Evolutionary conservation across 2,329 filamentous ascomycete species (phyloP), one percentile per base, ranked within the genome.

Genomic region (Monosporascus cannonballus): DNA sequence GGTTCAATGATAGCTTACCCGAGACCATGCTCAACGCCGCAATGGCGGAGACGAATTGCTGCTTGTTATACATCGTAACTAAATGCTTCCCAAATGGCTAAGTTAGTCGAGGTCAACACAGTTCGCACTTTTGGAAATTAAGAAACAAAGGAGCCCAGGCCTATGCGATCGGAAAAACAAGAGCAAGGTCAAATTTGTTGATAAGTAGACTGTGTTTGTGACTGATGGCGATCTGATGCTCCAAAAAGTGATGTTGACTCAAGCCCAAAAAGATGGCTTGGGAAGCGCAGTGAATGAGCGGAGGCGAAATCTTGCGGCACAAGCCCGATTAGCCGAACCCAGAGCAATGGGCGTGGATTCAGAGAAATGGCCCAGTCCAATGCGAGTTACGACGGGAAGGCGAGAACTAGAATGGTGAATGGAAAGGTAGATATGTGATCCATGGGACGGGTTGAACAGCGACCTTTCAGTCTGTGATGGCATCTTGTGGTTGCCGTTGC

Each of bases 1-100:
- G 18, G 3, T 4, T 6, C 17, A 14, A 17, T 8, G 22, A 4
- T 14, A 37, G 64, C 74, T 59, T 66, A 78, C 76, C 75, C 50
- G 73, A 73, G 36, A 69, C 73, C 48, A 75, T 60, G 56, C 69
- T 61, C 49, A 77, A 54, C 49, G 73, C 76, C 71, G 73, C 64
- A 53, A 73, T 61, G 65, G 74, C 76, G 58, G 75, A 70, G 51
- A 77, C 63, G 56, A 77, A 52, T 61, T 72, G 70, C 62, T 72
- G 70, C 65, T 71, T 67, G 64, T 68, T 72, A 68, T 70, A 71
- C 76, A 79, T 79, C 64, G 64, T 77, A 71, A 62, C 61, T 60
- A 54, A 58, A 52, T 59, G 46, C 61, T 62, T 64, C 48, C 51
- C 22, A 36, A 47, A 22, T 53, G 48, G 51, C 61, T 55, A 62